Percentiles rank a stretch among this genome's conserved stretches.
phyloP scores from a whole-genome alignment of 2,329 filamentous ascomycete genomes.

The Penicillium sp. region DNA sequence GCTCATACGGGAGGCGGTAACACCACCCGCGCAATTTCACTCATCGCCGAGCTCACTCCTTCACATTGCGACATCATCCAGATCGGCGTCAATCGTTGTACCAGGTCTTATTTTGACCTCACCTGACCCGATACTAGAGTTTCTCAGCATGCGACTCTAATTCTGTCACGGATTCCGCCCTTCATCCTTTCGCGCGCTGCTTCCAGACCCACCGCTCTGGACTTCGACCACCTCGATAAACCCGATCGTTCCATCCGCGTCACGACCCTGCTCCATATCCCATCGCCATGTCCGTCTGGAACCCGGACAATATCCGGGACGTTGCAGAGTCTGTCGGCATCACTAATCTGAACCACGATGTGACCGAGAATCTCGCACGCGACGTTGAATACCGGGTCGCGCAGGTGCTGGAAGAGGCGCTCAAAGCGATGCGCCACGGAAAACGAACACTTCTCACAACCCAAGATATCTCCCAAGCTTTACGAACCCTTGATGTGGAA shows the following conservation, averaged over 20 bases:
- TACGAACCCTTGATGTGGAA: conserved; percentile 86
- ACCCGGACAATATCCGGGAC: conserved; percentile 90
- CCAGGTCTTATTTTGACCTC: neutral
- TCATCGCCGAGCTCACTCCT: conserved; percentile 15
- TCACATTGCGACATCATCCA: neutral
- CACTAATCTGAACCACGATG: conserved; percentile 74
- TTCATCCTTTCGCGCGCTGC: neutral
- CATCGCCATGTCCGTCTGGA: conserved; percentile 71
- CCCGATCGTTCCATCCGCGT: neutral
- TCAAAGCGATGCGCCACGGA: conserved; percentile 93
- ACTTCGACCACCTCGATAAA: conserved; percentile 4
- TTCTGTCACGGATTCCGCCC: neutral
- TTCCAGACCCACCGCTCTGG: neutral
- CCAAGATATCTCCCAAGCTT: conserved; percentile 81
- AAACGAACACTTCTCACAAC: conserved; percentile 84
- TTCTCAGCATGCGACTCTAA: conserved; percentile 15
- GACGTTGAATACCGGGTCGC: conserved; percentile 95
- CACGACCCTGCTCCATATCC: neutral
- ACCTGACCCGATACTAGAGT: neutral
- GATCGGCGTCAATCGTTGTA: neutral
- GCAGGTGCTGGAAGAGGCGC: conserved; percentile 87
- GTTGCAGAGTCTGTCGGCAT: conserved; percentile 96
- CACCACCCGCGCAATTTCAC: conserved; percentile 14
- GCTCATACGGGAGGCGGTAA: conserved; percentile 13
- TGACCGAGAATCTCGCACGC: conserved; percentile 80